Conservation (phyloP, 192 early-diverging fungal species). For the Backusella circina region DNA sequence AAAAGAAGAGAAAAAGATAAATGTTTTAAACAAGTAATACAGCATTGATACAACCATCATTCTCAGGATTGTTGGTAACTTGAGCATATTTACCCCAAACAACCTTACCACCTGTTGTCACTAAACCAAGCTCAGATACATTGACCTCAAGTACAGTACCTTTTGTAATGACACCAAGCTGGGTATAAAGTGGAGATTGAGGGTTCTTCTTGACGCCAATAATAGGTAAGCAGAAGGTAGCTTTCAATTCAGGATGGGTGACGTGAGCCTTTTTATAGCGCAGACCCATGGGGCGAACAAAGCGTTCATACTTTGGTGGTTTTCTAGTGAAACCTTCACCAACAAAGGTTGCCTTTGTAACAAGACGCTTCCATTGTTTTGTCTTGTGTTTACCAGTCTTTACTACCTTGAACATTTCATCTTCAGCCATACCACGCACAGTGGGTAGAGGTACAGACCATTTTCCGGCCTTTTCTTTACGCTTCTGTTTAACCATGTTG, state of each 20-base stretch:
- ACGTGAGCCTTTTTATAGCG: constrained; percentile 99
- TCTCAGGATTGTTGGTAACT: constrained; percentile 92
- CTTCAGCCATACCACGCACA: constrained; percentile 98
- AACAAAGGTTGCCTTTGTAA: constrained; percentile 99
- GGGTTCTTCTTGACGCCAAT: constrained; percentile 99
- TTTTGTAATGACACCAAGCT: constrained; percentile 97
- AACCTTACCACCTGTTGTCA: constrained; percentile 96
- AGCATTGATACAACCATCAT: constrained; percentile 17
- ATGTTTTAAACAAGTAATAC: constrained; percentile 14
- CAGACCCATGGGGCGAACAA: constrained; percentile 95
- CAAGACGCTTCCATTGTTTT: constrained; percentile 98
- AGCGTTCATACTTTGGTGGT: constrained; percentile 98
- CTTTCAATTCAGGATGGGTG: constrained; percentile 97
- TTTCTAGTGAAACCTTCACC: constrained; percentile 98
- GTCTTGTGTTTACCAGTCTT: constrained; percentile 90
- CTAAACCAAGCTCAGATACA: constrained; percentile 90
- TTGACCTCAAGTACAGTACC: constrained; percentile 93
- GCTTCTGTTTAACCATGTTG: constrained; percentile 99
- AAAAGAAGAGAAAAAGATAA: not conserved
- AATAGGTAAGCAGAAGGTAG: constrained; percentile 96
- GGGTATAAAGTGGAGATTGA: constrained; percentile 91
- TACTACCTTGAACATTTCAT: constrained; percentile 98
- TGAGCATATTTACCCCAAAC: constrained; percentile 97
- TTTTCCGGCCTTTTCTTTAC: constrained; percentile 99
- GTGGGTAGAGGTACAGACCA: constrained; percentile 97